Base-by-base conservation (phyloP, 2,329 filamentous ascomycete species). In the Hawksworthiomyces lignivorus region DNA sequence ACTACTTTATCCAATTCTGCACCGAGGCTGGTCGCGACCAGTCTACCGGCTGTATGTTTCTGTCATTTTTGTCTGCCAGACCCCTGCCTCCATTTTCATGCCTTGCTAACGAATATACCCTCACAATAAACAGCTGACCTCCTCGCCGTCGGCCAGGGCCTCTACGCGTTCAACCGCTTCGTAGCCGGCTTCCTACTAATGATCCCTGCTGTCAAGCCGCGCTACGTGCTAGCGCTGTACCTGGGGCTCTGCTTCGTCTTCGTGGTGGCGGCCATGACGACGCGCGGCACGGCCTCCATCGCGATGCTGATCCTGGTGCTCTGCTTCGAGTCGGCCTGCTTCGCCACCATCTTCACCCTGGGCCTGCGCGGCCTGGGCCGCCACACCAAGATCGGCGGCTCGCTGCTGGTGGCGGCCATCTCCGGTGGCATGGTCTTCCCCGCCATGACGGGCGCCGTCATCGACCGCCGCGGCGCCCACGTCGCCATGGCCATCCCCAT, bases 101-200 rank as follows among this genome's bases (percentile, higher is more conserved):
- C n/a, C n/a, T n/a, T n/a, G n/a, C n/a, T n/a, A n/a, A n/a, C n/a
- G n/a, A n/a, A n/a, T n/a, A n/a, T n/a, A n/a, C 21, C 39, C 37
- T 46, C 28, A 27, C 49, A 27, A 11, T n/a, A 7, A 4, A 64
- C 61, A 39, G 63, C 75, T 14, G 69, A 75, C 44, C 67, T 79
- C 19, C 65, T 80, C 10, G 74, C 77, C 10, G 68, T 73, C 2
- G 75, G 71, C 0, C 76, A 81, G 54, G 75, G 73, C 26, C 62
- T 72, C 15, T 81, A 79, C 46, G 74, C 77, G 3, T 55, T 76
- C 14, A 77, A 75, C 33, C 69, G 77, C 5, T 80, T 82, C 57
- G 56, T 68, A 18, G 74, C 72, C 3, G 68, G 67, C n/a, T 63
- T 64, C 17, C 48, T 77, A 10, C 76, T 80, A 68, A 72, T 70